Percentiles rank a stretch among this genome's conserved stretches.
Conservation (phyloP, 176 grass and related monocot genomes). For the Oryza punctata region DNA sequence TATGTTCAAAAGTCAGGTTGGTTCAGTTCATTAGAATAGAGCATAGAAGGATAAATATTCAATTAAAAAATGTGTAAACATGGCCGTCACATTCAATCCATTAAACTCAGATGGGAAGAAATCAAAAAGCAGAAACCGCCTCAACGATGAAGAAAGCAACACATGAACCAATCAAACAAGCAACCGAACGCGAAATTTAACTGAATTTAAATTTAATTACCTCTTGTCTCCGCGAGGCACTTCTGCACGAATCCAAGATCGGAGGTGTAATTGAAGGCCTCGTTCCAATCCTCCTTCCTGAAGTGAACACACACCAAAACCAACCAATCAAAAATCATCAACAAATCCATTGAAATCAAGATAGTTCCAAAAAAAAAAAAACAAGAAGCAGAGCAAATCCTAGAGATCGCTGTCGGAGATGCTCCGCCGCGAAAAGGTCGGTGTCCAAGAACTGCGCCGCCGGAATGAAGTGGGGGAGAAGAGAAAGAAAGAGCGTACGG, state of each 20-base stretch:
- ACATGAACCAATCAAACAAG: neutral
- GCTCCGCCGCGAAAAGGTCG: neutral
- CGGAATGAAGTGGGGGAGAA: too few species aligned
- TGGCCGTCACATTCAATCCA: neutral
- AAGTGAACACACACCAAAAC: neutral
- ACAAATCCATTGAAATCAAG: too few species aligned
- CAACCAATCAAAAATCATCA: neutral
- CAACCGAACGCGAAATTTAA: neutral
- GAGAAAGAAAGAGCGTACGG: conserved; percentile 18
- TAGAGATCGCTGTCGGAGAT: neutral
- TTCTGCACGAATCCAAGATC: conserved; percentile 39
- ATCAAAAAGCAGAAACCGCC: neutral
- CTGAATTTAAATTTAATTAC: conserved; percentile 3
- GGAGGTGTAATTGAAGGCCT: conserved; percentile 73
- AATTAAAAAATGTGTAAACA: neutral
- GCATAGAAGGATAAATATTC: neutral
- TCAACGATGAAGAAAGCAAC: neutral
- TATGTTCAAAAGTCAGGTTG: neutral
- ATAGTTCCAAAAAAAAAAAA: too few species aligned
- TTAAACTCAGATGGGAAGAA: too few species aligned
- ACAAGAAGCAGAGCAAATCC: neutral
- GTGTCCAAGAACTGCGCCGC: neutral
- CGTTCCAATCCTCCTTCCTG: conserved; percentile 58
- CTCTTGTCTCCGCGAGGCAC: conserved; percentile 35
- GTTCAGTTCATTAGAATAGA: neutral